phyloP scores from a whole-genome alignment of 805 yeast species.

The Saccharomycopsis capsularis region DNA sequence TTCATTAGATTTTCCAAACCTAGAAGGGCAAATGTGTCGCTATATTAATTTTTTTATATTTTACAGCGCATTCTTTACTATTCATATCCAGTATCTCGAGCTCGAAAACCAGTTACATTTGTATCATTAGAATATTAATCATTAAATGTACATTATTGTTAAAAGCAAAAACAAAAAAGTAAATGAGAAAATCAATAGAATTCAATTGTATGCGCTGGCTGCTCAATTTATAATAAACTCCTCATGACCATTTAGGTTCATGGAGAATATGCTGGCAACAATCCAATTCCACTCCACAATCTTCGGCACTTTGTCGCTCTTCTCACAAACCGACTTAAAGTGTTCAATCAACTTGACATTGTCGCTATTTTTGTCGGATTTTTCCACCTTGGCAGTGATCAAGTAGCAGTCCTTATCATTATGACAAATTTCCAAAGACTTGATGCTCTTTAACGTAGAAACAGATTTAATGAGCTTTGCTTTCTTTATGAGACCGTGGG shows the following conservation, averaged over 20 bases:
- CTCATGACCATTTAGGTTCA: conserved; percentile 25
- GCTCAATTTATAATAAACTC: conserved; percentile 10
- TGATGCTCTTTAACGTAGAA: conserved; percentile 24
- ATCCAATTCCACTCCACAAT: conserved; percentile 63
- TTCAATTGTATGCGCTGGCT: too few relatives aligned
- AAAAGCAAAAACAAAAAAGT: too few relatives aligned
- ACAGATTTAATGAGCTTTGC: conserved; percentile 27
- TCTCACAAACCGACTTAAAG: conserved; percentile 26
- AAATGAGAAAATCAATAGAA: too few relatives aligned
- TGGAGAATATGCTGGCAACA: conserved; percentile 46
- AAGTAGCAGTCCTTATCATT: conserved; percentile 23
- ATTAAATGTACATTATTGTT: too few relatives aligned
- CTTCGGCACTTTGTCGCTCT: conserved; percentile 25
- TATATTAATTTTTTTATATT: too few relatives aligned
- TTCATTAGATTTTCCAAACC: too few relatives aligned
- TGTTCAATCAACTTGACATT: conserved; percentile 25
- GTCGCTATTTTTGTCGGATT: conserved; percentile 26
- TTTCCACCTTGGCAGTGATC: conserved; percentile 29
- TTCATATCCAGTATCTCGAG: too few relatives aligned
- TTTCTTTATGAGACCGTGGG: conserved; percentile 48
- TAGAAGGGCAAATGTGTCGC: too few relatives aligned
- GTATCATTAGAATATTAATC: too few relatives aligned
- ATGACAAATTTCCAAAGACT: conserved; percentile 20
- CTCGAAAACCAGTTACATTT: too few relatives aligned
- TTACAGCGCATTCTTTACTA: too few relatives aligned